These are phyloP conservation scores for Friedmanniomyces endolithicus DNA, from an alignment of 495 filamentous ascomycete genomes.

Conservation along the genomic window DNA sequence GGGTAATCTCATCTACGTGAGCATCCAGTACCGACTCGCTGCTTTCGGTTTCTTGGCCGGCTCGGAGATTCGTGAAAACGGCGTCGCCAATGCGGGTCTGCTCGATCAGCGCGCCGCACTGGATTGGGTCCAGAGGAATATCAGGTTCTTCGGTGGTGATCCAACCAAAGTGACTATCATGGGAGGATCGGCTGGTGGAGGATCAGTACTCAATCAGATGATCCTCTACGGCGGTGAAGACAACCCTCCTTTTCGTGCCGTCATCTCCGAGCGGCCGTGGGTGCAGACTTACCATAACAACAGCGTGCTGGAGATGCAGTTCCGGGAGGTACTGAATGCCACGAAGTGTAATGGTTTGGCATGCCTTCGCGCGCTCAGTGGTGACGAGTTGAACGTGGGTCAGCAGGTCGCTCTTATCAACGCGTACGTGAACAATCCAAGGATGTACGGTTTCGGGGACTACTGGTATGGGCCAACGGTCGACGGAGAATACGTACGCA, in stretches of 20 bases:
- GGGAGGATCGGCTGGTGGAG: constrained; percentile 25
- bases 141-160: constrained; percentile 20
- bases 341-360: constrained; percentile 11
- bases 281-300: constrained; percentile 20
- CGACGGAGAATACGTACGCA: constrained; percentile 8
- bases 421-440: constrained; percentile 2
- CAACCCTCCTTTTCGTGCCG: constrained; percentile 19
- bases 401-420: constrained; percentile 5
- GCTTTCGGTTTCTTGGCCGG: constrained; percentile 27
- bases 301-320: constrained; percentile 14
- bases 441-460: constrained; percentile 15
- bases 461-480: constrained; percentile 19
- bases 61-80: constrained; percentile 22
- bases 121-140: constrained; percentile 25
- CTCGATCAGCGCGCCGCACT: constrained; percentile 28
- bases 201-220: constrained; percentile 18
- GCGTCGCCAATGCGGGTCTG: constrained; percentile 26
- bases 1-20: constrained; percentile 22
- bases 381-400: not conserved
- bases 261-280: constrained; percentile 15
- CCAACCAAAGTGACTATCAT: constrained; percentile 23
- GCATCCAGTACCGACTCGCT: constrained; percentile 28
- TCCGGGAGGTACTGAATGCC: constrained; percentile 12
- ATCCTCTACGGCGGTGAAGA: constrained; percentile 18
- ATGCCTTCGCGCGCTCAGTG: constrained; percentile 10